These are phyloP conservation scores for Curvularia sp. DNA, from an alignment of 2,329 filamentous ascomycete species.

Conservation along the genomic window DNA sequence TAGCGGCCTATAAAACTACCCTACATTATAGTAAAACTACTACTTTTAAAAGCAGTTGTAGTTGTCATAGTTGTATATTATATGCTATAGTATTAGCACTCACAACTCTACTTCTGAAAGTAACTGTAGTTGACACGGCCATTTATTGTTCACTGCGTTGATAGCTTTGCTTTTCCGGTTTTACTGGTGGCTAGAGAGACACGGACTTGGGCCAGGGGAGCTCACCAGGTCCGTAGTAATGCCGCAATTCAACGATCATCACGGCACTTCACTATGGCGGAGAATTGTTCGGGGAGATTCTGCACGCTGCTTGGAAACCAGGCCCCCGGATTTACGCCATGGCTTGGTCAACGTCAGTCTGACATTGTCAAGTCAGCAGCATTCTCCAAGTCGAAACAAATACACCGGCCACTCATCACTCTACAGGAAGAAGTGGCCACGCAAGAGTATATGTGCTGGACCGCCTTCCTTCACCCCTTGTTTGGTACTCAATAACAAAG, in stretches of 20 bases:
- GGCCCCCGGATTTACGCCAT: not conserved
- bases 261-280: not conserved
- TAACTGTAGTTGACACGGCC: too few species aligned
- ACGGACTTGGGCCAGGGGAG: not conserved
- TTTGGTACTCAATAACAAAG: too few species aligned
- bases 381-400: not conserved
- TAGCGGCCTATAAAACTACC: too few species aligned
- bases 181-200: too few species aligned
- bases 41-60: too few species aligned
- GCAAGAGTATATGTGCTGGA: not conserved
- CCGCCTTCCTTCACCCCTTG: not conserved
- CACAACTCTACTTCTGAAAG: too few species aligned
- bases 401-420: not conserved
- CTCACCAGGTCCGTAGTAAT: not conserved
- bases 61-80: too few species aligned
- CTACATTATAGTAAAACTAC: too few species aligned
- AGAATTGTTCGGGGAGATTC: not conserved
- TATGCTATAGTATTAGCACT: too few species aligned
- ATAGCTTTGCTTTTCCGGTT: too few species aligned
- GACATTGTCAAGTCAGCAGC: not conserved
- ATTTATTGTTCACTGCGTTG: too few species aligned
- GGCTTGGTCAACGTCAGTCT: slow-evolving; percentile 1
- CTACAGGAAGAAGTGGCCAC: not conserved
- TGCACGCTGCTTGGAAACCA: not conserved
- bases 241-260: not conserved